Evolutionary conservation across 768 basidiomycete species (phyloP).

Genomic region (Rhodosporidiobolus sp.): DNA sequence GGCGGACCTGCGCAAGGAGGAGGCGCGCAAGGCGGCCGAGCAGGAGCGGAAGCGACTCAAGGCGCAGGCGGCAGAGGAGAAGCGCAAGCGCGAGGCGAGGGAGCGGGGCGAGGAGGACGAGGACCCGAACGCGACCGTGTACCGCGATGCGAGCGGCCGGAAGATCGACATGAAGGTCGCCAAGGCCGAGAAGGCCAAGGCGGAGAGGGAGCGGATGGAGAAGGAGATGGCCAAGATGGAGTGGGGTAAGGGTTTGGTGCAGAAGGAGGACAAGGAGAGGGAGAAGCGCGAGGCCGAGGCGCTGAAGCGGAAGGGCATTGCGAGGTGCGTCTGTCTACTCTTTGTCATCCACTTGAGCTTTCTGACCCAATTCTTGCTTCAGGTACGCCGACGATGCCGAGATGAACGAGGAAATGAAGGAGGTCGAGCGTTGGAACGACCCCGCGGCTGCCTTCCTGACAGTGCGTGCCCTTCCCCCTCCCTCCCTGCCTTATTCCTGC

Average conservation of each 20-base stretch:
- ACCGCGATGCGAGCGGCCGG: slow-evolving; percentile 82
- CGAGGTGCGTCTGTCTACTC: slow-evolving; percentile 53
- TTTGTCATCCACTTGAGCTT: background rate
- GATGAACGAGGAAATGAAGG: slow-evolving; percentile 77
- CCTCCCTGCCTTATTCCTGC: background rate
- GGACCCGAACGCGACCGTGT: slow-evolving; percentile 78
- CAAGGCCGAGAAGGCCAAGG: slow-evolving; percentile 74
- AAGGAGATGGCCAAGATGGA: slow-evolving; percentile 89
- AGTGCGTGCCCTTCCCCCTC: slow-evolving; percentile 51
- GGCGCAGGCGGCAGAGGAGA: slow-evolving; percentile 53
- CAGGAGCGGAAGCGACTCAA: slow-evolving; percentile 49
- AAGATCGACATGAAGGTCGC: slow-evolving; percentile 85
- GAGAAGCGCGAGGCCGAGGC: slow-evolving; percentile 64
- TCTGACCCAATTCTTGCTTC: background rate
- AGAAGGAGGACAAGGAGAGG: slow-evolving; percentile 74
- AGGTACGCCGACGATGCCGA: slow-evolving; percentile 72
- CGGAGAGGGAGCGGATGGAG: slow-evolving; percentile 78
- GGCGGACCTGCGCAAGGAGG: slow-evolving; percentile 61
- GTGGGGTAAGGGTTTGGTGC: slow-evolving; percentile 95
- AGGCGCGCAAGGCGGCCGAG: slow-evolving; percentile 35
- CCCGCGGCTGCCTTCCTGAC: slow-evolving; percentile 93
- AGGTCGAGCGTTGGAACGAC: slow-evolving; percentile 88
- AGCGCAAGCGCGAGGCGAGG: slow-evolving; percentile 56
- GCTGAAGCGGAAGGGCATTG: slow-evolving; percentile 64
- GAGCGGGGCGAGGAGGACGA: slow-evolving; percentile 34